Conservation (phyloP, 208 protist genomes). For the Crithidia acanthocephali region DNA sequence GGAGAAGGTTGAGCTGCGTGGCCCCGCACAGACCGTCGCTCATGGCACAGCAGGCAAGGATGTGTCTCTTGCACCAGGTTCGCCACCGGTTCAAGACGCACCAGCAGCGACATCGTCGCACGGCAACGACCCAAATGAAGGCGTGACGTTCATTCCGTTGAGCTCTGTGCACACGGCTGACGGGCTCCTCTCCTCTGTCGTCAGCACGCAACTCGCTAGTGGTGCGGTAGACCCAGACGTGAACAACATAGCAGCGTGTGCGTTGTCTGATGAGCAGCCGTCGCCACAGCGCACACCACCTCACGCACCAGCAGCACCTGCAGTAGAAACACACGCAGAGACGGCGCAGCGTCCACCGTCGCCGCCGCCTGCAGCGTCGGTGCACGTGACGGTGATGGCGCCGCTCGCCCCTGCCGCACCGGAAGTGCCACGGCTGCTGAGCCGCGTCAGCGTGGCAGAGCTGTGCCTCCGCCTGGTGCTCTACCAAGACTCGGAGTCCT, state of each 20-base stretch:
- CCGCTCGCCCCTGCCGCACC: not conserved
- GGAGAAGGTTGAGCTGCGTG: not conserved
- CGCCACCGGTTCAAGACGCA: not conserved
- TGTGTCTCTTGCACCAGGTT: not conserved
- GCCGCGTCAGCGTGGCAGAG: slow-evolving; percentile 26
- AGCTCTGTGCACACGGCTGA: slow-evolving; percentile 7
- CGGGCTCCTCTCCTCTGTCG: not conserved
- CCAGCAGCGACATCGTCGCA: not conserved
- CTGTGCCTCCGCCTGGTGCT: slow-evolving; percentile 29
- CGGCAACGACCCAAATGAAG: not conserved
- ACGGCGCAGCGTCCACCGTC: too few relatives aligned
- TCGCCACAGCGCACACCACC: not conserved
- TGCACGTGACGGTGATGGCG: not conserved
- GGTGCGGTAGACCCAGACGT: not conserved
- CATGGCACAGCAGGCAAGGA: not conserved
- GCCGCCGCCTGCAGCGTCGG: not conserved
- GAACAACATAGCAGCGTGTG: not conserved
- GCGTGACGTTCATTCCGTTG: slow-evolving; percentile 2
- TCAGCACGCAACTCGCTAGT: not conserved
- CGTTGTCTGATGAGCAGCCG: not conserved
- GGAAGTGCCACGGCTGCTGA: slow-evolving; percentile 13
- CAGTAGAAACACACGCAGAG: not conserved
- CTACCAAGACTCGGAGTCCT: slow-evolving; percentile 9
- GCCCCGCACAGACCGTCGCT: not conserved
- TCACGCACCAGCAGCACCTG: not conserved